phyloP scores from a whole-genome alignment of 139 green algal species.

The Edaphochlamys debaryana region DNA sequence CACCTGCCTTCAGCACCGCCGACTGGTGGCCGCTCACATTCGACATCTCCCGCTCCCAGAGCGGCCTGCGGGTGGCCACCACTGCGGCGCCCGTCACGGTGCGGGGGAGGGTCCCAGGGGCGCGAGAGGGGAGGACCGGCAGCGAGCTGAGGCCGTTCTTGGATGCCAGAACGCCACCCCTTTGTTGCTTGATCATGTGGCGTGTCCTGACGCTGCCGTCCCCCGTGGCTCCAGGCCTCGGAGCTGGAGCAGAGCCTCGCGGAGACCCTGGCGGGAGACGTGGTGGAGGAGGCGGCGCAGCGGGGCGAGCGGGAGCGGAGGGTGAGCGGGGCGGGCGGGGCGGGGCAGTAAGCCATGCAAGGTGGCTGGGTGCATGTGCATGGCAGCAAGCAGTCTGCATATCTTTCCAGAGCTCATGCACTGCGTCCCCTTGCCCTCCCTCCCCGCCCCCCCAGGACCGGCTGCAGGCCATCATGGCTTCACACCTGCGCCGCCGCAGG shows the following conservation, averaged over 20 bases:
- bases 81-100: constrained; percentile 18
- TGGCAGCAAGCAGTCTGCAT: background rate
- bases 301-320: background rate
- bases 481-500: background rate
- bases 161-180: too few species aligned
- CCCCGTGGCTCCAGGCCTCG: too few species aligned
- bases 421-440: background rate
- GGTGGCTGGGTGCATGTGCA: background rate
- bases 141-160: too few species aligned
- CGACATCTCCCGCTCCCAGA: constrained; percentile 27
- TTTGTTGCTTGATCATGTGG: too few species aligned
- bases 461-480: background rate
- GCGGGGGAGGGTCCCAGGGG: too few species aligned
- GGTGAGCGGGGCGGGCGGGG: background rate
- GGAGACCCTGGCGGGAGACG: constrained; percentile 1
- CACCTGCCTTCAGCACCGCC: constrained; percentile 7
- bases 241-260: constrained; percentile 36
- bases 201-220: too few species aligned
- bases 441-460: background rate
- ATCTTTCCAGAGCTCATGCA: background rate
- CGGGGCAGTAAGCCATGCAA: background rate
- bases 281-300: constrained; percentile 11
- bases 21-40: constrained; percentile 32
- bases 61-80: constrained; percentile 14
- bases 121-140: too few species aligned